Evolutionary conservation across 495 filamentous ascomycete genomes (phyloP).

Genomic region (Penicillium steckii): DNA sequence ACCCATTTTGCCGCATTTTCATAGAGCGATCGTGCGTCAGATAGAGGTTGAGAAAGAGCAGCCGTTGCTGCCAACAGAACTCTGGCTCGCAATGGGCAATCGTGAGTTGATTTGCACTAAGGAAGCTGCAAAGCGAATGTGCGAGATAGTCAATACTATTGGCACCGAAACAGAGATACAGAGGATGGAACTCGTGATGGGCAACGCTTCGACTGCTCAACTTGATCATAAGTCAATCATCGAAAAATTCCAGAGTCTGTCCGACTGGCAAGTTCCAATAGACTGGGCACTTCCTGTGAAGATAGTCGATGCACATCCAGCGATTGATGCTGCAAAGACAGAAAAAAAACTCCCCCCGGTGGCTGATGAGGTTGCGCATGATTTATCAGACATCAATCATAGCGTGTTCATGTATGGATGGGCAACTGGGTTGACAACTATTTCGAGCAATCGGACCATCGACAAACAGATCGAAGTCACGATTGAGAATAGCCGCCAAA

Average conservation of each 20-base stretch:
- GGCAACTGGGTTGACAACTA: conserved; percentile 56
- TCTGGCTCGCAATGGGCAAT: conserved; percentile 61
- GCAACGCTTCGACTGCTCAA: conserved; percentile 23
- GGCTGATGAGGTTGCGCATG: conserved; percentile 36
- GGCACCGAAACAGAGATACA: conserved; percentile 61
- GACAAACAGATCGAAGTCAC: conserved; percentile 60
- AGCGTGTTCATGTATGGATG: conserved; percentile 72
- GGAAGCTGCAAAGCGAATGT: conserved; percentile 62
- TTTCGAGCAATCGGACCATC: conserved; percentile 65
- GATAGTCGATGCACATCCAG: conserved; percentile 37
- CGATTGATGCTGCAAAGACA: conserved; percentile 27
- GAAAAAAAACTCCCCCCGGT: conserved; percentile 36
- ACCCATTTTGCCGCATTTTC: conserved; percentile 39
- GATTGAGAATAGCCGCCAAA: conserved; percentile 41
- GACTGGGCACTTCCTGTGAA: conserved; percentile 52
- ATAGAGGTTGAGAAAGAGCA: conserved; percentile 62
- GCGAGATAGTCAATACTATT: conserved; percentile 64
- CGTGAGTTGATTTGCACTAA: conserved; percentile 59
- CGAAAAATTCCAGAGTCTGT: conserved; percentile 44
- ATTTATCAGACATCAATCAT: conserved; percentile 60
- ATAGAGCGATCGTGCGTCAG: conserved; percentile 59
- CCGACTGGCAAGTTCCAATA: conserved; percentile 49
- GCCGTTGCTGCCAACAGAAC: conserved; percentile 55
- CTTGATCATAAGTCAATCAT: conserved; percentile 31
- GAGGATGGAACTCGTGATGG: conserved; percentile 56